Evolutionary conservation across 2,329 filamentous ascomycete species (phyloP).

Genomic region (Fusarium duplospermum): DNA sequence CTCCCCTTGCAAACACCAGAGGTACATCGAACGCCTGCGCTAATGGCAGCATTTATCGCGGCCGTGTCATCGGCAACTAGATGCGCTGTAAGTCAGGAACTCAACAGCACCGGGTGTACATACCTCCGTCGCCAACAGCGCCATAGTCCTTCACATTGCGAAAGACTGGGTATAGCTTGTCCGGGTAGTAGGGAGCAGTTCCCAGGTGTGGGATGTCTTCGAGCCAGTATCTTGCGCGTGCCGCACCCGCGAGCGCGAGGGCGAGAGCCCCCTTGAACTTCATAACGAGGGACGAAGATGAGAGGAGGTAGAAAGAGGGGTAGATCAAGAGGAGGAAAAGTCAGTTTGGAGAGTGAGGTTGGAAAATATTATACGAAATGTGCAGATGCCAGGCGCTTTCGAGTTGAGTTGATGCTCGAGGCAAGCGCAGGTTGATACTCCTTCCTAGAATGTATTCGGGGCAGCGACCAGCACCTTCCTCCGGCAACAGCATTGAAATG

Average conservation of each 20-base stretch:
- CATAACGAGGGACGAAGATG: conserved; percentile 18
- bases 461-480: conserved; percentile 10
- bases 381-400: background rate
- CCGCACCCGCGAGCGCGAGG: conserved; percentile 18
- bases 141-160: conserved; percentile 48
- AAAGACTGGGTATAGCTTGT: conserved; percentile 44
- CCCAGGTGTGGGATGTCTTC: conserved; percentile 45
- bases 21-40: conserved; percentile 38
- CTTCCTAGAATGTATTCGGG: background rate
- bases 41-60: conserved; percentile 46
- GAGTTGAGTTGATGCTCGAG: background rate
- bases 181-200: conserved; percentile 44
- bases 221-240: conserved; percentile 42
- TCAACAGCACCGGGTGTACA: background rate
- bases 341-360: background rate
- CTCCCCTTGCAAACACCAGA: conserved; percentile 44
- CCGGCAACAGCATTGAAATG: background rate
- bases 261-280: conserved; percentile 23
- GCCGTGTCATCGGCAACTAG: conserved; percentile 43
- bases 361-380: background rate
- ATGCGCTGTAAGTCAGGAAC: conserved; percentile 2
- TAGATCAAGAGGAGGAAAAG: background rate
- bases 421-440: conserved; percentile 10
- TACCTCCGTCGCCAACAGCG: conserved; percentile 46
- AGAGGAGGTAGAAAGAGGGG: background rate